Evolutionary conservation across 768 basidiomycete species (phyloP).

Genomic region (Sporobolomyces pararoseus): DNA sequence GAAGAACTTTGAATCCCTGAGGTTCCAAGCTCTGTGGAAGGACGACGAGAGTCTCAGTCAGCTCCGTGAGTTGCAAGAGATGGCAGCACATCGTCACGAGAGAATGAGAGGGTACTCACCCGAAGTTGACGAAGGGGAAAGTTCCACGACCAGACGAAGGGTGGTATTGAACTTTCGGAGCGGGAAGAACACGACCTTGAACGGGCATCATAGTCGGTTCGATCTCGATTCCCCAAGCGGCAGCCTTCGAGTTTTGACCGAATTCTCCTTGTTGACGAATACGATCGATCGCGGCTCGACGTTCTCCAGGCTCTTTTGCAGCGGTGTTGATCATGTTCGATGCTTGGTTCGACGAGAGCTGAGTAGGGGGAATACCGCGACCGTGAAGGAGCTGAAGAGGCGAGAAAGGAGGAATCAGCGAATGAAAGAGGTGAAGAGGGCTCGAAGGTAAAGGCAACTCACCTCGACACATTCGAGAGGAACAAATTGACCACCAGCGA

Average conservation of each 20-base stretch:
- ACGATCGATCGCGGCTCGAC: slow-evolving; percentile 25
- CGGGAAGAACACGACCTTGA: slow-evolving; percentile 8
- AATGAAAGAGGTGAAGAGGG: background rate
- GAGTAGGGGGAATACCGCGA: slow-evolving; percentile 22
- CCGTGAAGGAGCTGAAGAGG: slow-evolving; percentile 26
- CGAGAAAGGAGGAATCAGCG: background rate
- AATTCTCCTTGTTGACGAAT: slow-evolving; percentile 27
- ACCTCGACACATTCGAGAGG: slow-evolving; percentile 38
- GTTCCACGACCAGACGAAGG: background rate
- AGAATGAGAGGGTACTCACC: background rate
- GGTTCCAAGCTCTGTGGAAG: slow-evolving; percentile 34
- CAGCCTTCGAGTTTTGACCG: slow-evolving; percentile 8
- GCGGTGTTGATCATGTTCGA: slow-evolving; percentile 33
- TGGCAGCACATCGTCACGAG: too few relatives aligned
- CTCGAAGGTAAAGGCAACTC: background rate
- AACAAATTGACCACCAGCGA: slow-evolving; percentile 25
- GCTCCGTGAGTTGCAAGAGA: background rate
- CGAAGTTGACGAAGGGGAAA: slow-evolving; percentile 13
- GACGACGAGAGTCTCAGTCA: too few relatives aligned
- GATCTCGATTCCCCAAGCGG: slow-evolving; percentile 29
- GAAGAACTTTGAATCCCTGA: slow-evolving; percentile 26
- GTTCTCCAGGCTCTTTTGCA: slow-evolving; percentile 28
- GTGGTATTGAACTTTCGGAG: slow-evolving; percentile 27
- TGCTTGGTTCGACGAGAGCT: slow-evolving; percentile 22
- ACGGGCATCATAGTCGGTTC: slow-evolving; percentile 12